phyloP scores from a whole-genome alignment of 768 basidiomycete genomes.

The Obba rivulosa region DNA sequence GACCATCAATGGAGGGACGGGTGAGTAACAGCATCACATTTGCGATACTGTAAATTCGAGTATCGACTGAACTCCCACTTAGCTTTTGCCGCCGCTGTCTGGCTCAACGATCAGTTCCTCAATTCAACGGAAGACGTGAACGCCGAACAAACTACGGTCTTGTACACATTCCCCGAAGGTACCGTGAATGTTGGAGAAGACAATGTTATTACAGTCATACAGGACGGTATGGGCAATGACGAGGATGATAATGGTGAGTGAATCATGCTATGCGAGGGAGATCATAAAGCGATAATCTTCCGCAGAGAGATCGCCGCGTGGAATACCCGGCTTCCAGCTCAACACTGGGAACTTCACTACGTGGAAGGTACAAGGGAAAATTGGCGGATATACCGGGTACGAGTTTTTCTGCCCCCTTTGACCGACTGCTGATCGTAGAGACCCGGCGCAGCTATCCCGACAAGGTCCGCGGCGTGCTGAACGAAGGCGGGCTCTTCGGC shows the following conservation, averaged over 20 bases:
- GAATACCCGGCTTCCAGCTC: conserved; percentile 73
- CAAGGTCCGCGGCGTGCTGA: conserved; percentile 44
- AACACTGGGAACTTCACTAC: conserved; percentile 41
- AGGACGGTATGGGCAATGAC: conserved; percentile 78
- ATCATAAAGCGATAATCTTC: not conserved
- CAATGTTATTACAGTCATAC: conserved; percentile 75
- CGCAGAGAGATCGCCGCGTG: conserved; percentile 63
- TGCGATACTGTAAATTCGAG: not conserved
- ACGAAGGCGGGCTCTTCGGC: conserved; percentile 40
- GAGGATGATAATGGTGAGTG: conserved; percentile 34
- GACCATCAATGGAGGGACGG: conserved; percentile 78
- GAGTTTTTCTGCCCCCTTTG: not conserved
- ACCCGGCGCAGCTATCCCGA: conserved; percentile 58
- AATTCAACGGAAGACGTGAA: conserved; percentile 57
- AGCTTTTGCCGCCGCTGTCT: conserved; percentile 82
- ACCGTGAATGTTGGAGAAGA: conserved; percentile 47
- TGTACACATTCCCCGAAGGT: conserved; percentile 55
- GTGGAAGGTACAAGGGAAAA: conserved; percentile 43
- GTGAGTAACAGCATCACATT: conserved; percentile 27
- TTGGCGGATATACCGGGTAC: conserved; percentile 37
- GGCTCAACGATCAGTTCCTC: conserved; percentile 71
- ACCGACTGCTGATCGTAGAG: not conserved
- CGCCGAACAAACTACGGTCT: conserved; percentile 62
- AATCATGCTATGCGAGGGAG: not conserved
- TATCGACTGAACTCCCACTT: not conserved